phyloP scores from a whole-genome alignment of 495 filamentous ascomycete genomes.

The Aeminium ludgeri region DNA sequence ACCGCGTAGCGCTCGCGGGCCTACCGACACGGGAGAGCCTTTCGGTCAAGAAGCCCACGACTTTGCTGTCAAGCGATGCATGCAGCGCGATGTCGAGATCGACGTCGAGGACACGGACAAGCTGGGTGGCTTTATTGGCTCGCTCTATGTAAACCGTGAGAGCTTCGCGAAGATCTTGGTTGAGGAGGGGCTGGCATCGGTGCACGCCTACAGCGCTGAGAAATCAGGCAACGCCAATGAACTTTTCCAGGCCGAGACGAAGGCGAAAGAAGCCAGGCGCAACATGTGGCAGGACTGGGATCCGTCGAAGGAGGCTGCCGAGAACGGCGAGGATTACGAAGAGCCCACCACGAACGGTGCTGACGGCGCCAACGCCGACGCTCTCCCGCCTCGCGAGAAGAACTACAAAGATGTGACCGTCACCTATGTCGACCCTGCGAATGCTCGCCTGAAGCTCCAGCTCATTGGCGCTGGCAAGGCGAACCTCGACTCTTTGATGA shows the following conservation, averaged over 20 bases:
- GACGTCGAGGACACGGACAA: conserved; percentile 92
- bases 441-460: conserved; percentile 69
- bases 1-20: conserved; percentile 69
- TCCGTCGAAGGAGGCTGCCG: conserved; percentile 53
- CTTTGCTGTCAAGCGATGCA: conserved; percentile 66
- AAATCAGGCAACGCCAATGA: conserved; percentile 80
- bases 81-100: conserved; percentile 93
- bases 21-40: conserved; percentile 71
- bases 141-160: conserved; percentile 83
- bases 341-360: conserved; percentile 31
- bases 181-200: conserved; percentile 81
- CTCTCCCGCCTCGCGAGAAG: conserved; percentile 37
- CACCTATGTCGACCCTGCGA: conserved; percentile 64
- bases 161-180: conserved; percentile 89
- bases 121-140: conserved; percentile 92
- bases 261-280: conserved; percentile 72
- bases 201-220: conserved; percentile 89
- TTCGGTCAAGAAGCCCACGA: conserved; percentile 92
- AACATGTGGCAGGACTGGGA: conserved; percentile 90
- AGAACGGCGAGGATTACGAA: conserved; percentile 24
- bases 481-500: conserved; percentile 72
- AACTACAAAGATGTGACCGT: conserved; percentile 89
- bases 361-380: conserved; percentile 33
- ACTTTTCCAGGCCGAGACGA: conserved; percentile 70
- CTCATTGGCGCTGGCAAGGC: conserved; percentile 66